A percentile compares a stretch with the other conserved stretches of the same genome.
These are phyloP conservation scores for Alopecurus myosuroides DNA, from an alignment of 176 grass and related monocot species.

Conservation along the genomic window DNA sequence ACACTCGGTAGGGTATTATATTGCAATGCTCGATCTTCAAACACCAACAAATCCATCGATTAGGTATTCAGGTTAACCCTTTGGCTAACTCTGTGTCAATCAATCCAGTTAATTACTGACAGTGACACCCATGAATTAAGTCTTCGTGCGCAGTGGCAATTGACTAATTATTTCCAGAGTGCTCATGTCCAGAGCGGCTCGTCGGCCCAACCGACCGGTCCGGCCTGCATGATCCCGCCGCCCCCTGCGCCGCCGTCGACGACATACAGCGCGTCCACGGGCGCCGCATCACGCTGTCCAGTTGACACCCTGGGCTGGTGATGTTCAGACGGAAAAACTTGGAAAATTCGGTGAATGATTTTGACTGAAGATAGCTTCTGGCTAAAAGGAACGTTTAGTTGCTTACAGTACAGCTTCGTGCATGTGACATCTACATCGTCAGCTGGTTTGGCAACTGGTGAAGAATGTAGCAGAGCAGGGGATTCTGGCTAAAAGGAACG, in stretches of 20 bases:
- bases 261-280: conserved; percentile 16
- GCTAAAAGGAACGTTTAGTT: not conserved
- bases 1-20: too few species aligned
- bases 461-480: not conserved
- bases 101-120: not conserved
- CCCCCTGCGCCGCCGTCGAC: not conserved
- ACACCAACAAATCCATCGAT: not conserved
- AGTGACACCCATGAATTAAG: not conserved
- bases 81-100: conserved; percentile 18
- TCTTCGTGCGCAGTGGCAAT: too few species aligned
- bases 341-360: conserved; percentile 2
- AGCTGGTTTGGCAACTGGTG: not conserved
- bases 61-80: conserved; percentile 25
- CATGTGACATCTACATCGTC: not conserved
- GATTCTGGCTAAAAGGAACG: not conserved
- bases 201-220: conserved; percentile 45
- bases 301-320: conserved; percentile 32
- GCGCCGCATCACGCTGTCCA: not conserved
- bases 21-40: not conserved
- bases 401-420: not conserved
- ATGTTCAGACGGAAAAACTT: not conserved
- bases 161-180: not conserved
- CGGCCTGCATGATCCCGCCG: not conserved
- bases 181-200: conserved; percentile 62
- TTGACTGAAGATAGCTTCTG: not conserved